Evolutionary conservation across 2,329 filamentous ascomycete species (phyloP).

Genomic region (Trichophyton benhamiae): DNA sequence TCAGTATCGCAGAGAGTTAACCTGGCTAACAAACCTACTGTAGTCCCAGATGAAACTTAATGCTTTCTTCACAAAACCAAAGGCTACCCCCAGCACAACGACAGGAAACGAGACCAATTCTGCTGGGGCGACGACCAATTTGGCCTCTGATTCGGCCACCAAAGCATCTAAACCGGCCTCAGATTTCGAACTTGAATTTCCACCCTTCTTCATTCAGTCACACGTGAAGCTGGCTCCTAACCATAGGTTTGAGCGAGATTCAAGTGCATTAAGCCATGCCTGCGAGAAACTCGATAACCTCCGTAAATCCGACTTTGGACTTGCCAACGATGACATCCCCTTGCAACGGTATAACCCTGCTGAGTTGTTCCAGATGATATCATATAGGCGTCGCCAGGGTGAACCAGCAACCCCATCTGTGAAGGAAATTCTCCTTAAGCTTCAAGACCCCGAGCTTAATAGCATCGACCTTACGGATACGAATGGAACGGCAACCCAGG

Average conservation of each 20-base stretch:
- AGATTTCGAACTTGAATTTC: slow-evolving; percentile 59
- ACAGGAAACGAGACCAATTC: not conserved
- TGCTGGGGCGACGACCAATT: slow-evolving; percentile 10
- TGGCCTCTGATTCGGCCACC: slow-evolving; percentile 14
- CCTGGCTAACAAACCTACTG: slow-evolving; percentile 8
- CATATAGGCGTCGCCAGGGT: slow-evolving; percentile 24
- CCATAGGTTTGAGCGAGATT: slow-evolving; percentile 45
- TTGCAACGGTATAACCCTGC: slow-evolving; percentile 21
- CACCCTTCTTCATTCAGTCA: slow-evolving; percentile 67
- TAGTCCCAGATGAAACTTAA: slow-evolving; percentile 42
- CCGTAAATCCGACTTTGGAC: slow-evolving; percentile 7
- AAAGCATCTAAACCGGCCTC: slow-evolving; percentile 24
- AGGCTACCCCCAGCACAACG: slow-evolving; percentile 9
- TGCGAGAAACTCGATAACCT: slow-evolving; percentile 34
- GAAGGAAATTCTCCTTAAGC: slow-evolving; percentile 47
- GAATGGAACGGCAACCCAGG: slow-evolving; percentile 14
- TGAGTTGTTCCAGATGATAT: slow-evolving; percentile 29
- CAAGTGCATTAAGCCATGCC: slow-evolving; percentile 45
- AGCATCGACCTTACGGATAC: slow-evolving; percentile 30
- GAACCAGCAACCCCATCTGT: slow-evolving; percentile 35
- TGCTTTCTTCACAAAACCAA: slow-evolving; percentile 38
- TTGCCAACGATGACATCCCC: slow-evolving; percentile 6
- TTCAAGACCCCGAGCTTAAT: slow-evolving; percentile 36
- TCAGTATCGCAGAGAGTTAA: slow-evolving; percentile 33
- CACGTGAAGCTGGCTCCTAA: slow-evolving; percentile 56